Percentiles rank a stretch among this genome's conserved stretches.
Conservation (phyloP, 345 rosid genomes). For the Moringa oleifera region DNA sequence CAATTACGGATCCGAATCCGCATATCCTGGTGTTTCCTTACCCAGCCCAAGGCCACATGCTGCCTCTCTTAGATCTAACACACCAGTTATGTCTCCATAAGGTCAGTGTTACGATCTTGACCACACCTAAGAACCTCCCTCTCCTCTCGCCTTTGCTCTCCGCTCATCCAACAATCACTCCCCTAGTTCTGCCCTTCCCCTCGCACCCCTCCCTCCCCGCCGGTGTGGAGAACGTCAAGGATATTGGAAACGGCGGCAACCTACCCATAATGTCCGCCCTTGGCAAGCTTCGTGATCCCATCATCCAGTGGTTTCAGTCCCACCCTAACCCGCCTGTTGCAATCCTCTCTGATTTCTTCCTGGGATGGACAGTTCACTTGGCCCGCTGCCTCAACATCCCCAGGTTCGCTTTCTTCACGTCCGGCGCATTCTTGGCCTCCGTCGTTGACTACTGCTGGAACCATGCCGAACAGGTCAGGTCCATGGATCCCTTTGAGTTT, state of each 20-base stretch:
- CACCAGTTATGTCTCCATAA: constrained; percentile 41
- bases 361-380: constrained; percentile 64
- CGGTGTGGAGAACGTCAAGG: constrained; percentile 55
- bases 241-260: constrained; percentile 46
- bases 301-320: constrained; percentile 49
- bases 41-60: constrained; percentile 75
- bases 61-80: constrained; percentile 48
- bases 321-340: constrained; percentile 57
- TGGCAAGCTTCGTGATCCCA: constrained; percentile 35
- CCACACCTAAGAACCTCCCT: constrained; percentile 51
- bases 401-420: constrained; percentile 41
- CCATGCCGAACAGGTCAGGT: constrained; percentile 12
- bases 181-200: constrained; percentile 45
- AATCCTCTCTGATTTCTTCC: constrained; percentile 68
- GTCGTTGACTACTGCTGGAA: constrained; percentile 27
- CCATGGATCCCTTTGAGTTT: constrained; percentile 26
- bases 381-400: constrained; percentile 35
- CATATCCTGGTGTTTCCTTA: constrained; percentile 58
- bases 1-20: constrained; percentile 2
- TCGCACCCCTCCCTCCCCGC: constrained; percentile 47
- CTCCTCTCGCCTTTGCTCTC: constrained; percentile 42
- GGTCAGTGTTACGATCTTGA: constrained; percentile 39
- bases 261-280: constrained; percentile 35
- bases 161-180: constrained; percentile 20
- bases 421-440: constrained; percentile 29